A percentile compares a stretch with the other conserved stretches of the same genome.
phyloP scores from a whole-genome alignment of 306 rosid species.

The Erythrophleum fordii region DNA sequence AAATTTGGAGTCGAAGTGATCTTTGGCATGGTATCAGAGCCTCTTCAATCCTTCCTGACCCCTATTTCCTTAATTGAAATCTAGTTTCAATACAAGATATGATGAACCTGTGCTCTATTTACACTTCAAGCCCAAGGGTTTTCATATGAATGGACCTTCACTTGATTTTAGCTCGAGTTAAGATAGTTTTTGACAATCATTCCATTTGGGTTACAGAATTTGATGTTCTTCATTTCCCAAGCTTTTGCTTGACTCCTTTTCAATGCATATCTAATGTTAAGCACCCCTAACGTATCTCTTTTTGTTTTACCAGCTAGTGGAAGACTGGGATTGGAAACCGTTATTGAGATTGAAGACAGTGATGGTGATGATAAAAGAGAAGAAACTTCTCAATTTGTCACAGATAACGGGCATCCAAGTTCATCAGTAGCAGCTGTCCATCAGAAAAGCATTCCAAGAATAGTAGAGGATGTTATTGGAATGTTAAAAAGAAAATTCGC shows the following conservation, averaged over 20 bases:
- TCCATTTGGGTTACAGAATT: slow-evolving; percentile 3
- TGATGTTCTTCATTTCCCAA: slow-evolving; percentile 8
- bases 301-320: neutral
- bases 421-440: slow-evolving; percentile 23
- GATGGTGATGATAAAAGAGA: slow-evolving; percentile 27
- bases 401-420: neutral
- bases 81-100: neutral
- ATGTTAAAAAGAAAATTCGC: slow-evolving; percentile 17
- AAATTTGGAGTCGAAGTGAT: neutral
- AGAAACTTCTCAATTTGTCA: slow-evolving; percentile 7
- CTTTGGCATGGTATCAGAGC: neutral
- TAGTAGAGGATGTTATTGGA: neutral
- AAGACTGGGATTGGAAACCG: neutral
- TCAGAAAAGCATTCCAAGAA: neutral
- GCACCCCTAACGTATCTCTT: slow-evolving; percentile 20
- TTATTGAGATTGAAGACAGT: slow-evolving; percentile 10
- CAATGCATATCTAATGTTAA: neutral
- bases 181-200: neutral
- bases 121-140: neutral
- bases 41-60: neutral
- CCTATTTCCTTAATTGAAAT: neutral
- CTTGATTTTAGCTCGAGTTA: too few species aligned
- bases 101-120: neutral
- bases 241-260: slow-evolving; percentile 8
- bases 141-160: neutral